These are phyloP conservation scores for Macaranga tanarius DNA, from an alignment of 441 rosid genomes.

Conservation along the genomic window DNA sequence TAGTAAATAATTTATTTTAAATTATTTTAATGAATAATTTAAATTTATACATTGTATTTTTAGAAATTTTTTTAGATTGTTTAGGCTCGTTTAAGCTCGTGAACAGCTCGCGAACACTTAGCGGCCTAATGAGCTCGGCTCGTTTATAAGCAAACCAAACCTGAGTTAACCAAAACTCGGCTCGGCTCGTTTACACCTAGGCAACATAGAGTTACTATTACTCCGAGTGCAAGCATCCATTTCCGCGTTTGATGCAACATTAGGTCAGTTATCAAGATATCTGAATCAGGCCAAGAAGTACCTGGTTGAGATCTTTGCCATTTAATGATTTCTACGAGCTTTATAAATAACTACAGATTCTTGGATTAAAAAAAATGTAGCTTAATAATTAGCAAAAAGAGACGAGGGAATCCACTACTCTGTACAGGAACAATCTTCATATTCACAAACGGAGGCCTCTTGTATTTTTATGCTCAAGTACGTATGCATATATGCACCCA, in stretches of 20 bases:
- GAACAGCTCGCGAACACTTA: no score
- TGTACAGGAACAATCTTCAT: background rate
- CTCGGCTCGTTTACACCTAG: no score
- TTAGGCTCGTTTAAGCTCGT: no score
- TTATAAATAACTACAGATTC: background rate
- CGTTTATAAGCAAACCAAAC: no score
- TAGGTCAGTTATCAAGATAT: background rate
- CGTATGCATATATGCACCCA: background rate
- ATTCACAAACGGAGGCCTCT: background rate
- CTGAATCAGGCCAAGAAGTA: background rate
- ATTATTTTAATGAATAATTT: no score
- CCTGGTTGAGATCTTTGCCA: background rate
- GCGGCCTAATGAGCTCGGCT: no score
- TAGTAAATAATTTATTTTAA: no score
- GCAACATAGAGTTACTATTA: background rate
- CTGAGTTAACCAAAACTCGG: no score
- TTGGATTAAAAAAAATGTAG: background rate
- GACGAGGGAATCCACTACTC: background rate
- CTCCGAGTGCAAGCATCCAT: background rate
- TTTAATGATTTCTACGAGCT: background rate
- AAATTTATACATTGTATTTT: no score
- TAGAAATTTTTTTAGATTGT: no score
- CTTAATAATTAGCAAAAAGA: background rate
- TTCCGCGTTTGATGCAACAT: background rate
- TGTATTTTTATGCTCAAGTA: background rate